Conservation (phyloP, 495 filamentous ascomycete genomes). For the Aspergillus coremiiformis region DNA sequence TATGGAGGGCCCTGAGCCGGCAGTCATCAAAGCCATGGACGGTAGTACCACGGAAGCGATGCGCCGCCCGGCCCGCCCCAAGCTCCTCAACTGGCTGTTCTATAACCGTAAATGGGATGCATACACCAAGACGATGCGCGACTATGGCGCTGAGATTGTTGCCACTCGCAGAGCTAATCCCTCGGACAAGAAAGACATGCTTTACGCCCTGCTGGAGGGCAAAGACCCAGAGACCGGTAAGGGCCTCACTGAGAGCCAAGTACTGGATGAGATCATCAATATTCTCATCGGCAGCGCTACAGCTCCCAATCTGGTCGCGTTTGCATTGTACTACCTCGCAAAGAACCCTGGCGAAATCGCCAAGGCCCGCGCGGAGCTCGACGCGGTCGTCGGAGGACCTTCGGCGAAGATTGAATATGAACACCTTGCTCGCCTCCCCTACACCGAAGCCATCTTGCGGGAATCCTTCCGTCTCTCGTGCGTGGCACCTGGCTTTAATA, state of each 20-base stretch:
- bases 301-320: constrained; percentile 37
- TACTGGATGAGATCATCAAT: constrained; percentile 60
- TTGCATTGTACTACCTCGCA: constrained; percentile 39
- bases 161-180: constrained; percentile 46
- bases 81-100: constrained; percentile 33
- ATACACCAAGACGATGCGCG: constrained; percentile 50
- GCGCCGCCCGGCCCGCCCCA: constrained; percentile 33
- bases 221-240: constrained; percentile 60
- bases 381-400: constrained; percentile 30
- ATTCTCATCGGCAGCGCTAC: constrained; percentile 43
- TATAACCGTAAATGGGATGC: constrained; percentile 43
- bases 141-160: constrained; percentile 53
- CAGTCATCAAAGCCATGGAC: constrained; percentile 35
- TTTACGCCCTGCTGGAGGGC: constrained; percentile 61
- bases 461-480: constrained; percentile 66
- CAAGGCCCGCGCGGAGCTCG: constrained; percentile 38
- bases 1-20: constrained; percentile 23
- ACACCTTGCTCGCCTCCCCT: constrained; percentile 58
- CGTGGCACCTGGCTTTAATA: constrained; percentile 58
- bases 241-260: constrained; percentile 50
- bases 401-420: constrained; percentile 31
- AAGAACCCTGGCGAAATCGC: constrained; percentile 29
- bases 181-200: constrained; percentile 56
- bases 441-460: constrained; percentile 58
- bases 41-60: constrained; percentile 37